Conservation (phyloP, 1,284 basidiomycete genomes). For the Nidula niveotomentosa region DNA sequence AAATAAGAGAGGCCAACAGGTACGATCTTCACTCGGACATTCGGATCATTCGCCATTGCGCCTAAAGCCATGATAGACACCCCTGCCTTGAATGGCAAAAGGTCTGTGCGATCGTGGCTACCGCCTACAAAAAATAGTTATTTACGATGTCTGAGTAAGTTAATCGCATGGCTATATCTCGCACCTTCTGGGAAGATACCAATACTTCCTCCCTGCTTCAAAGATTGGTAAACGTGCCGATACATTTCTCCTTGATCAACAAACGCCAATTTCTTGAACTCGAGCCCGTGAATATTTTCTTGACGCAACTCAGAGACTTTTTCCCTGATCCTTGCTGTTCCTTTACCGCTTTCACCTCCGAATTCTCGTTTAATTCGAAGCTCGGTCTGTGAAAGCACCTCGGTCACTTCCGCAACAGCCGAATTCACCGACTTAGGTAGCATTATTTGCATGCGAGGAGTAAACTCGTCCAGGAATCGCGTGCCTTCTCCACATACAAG, state of each 20-base stretch:
- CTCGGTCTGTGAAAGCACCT: conserved; percentile 90
- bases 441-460: conserved; percentile 85
- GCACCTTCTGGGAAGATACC: conserved; percentile 97
- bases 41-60: conserved; percentile 92
- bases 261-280: conserved; percentile 80
- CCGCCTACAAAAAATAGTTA: conserved; percentile 58
- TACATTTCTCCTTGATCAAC: conserved; percentile 97
- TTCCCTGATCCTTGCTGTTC: conserved; percentile 68
- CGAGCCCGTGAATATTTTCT: conserved; percentile 59
- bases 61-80: conserved; percentile 98
- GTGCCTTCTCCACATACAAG: conserved; percentile 83
- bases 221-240: conserved; percentile 86
- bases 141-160: conserved; percentile 4
- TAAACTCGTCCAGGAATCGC: conserved; percentile 77
- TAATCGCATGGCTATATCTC: conserved; percentile 6
- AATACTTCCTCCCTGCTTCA: conserved; percentile 88
- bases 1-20: conserved; percentile 96
- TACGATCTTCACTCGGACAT: conserved; percentile 86
- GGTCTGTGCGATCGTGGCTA: conserved; percentile 94
- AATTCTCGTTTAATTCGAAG: conserved; percentile 89
- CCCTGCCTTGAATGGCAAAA: conserved; percentile 94
- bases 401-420: conserved; percentile 80
- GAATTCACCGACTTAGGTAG: conserved; percentile 84
- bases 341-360: conserved; percentile 79
- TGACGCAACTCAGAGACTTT: conserved; percentile 57